Percentiles rank a stretch among this genome's conserved stretches.
Conservation (phyloP, 768 basidiomycete species). For the Boletus sp. region DNA sequence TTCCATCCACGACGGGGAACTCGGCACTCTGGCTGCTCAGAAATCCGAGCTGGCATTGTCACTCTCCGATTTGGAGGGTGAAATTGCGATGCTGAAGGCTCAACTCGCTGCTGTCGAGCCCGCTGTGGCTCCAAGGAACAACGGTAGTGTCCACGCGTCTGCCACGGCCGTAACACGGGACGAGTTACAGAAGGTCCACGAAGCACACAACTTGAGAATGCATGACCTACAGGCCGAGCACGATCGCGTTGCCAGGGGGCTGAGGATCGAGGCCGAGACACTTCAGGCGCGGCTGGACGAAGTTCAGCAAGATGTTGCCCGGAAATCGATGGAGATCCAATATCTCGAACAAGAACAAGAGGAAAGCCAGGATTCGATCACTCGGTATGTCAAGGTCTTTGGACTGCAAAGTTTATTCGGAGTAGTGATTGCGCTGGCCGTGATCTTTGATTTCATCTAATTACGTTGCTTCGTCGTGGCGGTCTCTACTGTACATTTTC, state of each 20-base stretch:
- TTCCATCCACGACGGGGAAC: slow-evolving; percentile 57
- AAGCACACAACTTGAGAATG: slow-evolving; percentile 81
- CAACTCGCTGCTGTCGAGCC: slow-evolving; percentile 45
- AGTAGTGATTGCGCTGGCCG: slow-evolving; percentile 49
- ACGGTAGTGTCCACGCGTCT: slow-evolving; percentile 41
- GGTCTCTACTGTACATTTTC: slow-evolving; percentile 19
- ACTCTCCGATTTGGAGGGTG: slow-evolving; percentile 76
- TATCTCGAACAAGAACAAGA: slow-evolving; percentile 79
- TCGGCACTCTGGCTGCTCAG: slow-evolving; percentile 50
- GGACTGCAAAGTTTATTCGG: slow-evolving; percentile 55
- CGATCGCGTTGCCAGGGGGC: slow-evolving; percentile 50
- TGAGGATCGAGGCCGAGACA: slow-evolving; percentile 57
- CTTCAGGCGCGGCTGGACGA: slow-evolving; percentile 48
- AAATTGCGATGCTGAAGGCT: slow-evolving; percentile 63
- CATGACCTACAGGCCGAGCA: slow-evolving; percentile 69
- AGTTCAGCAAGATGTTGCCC: slow-evolving; percentile 55
- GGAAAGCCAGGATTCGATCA: slow-evolving; percentile 69
- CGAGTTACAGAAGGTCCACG: slow-evolving; percentile 72
- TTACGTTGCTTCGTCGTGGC: slow-evolving; percentile 15
- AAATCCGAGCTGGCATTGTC: slow-evolving; percentile 59
- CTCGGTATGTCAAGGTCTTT: slow-evolving; percentile 70
- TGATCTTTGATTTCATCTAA: slow-evolving; percentile 53
- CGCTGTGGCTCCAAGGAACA: slow-evolving; percentile 50
- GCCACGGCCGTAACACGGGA: slow-evolving; percentile 60
- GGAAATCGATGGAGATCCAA: slow-evolving; percentile 79